These are phyloP conservation scores for Collariella sp. DNA, from an alignment of 495 filamentous ascomycete genomes.

Conservation along the genomic window DNA sequence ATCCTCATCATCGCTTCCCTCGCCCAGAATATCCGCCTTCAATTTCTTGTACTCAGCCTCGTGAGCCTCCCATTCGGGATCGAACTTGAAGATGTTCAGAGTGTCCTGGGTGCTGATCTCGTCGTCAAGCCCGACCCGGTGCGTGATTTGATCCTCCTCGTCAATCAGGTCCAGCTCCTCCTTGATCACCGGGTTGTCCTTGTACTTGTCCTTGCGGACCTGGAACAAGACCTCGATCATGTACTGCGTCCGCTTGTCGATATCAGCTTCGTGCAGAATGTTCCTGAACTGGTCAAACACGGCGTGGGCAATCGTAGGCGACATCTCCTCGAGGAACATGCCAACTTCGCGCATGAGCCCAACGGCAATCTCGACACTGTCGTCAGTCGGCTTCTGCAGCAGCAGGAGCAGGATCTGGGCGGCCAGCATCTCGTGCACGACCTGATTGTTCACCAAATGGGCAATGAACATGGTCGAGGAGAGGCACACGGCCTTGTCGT, in stretches of 20 bases:
- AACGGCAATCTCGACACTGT: slow-evolving; percentile 96
- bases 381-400: slow-evolving; percentile 89
- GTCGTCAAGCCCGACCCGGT: slow-evolving; percentile 68
- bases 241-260: slow-evolving; percentile 94
- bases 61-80: slow-evolving; percentile 80
- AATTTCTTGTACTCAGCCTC: slow-evolving; percentile 83
- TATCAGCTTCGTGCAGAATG: slow-evolving; percentile 90
- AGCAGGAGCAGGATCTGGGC: slow-evolving; percentile 85
- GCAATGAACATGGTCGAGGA: slow-evolving; percentile 90
- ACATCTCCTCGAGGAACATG: slow-evolving; percentile 91
- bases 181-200: slow-evolving; percentile 82
- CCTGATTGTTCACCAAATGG: slow-evolving; percentile 89
- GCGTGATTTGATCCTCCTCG: slow-evolving; percentile 96
- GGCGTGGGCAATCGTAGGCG: slow-evolving; percentile 67
- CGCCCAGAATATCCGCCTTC: slow-evolving; percentile 89
- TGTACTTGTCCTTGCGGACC: slow-evolving; percentile 91
- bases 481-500: slow-evolving; percentile 91
- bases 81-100: slow-evolving; percentile 92
- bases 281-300: slow-evolving; percentile 94
- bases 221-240: slow-evolving; percentile 99
- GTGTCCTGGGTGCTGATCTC: slow-evolving; percentile 74
- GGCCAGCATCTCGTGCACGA: slow-evolving; percentile 85
- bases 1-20: slow-evolving; percentile 70
- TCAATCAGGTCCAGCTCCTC: slow-evolving; percentile 93
- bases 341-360: slow-evolving; percentile 85